These are phyloP conservation scores for Laburnicola sp. DNA, from an alignment of 2,329 filamentous ascomycete genomes.

Conservation along the genomic window DNA sequence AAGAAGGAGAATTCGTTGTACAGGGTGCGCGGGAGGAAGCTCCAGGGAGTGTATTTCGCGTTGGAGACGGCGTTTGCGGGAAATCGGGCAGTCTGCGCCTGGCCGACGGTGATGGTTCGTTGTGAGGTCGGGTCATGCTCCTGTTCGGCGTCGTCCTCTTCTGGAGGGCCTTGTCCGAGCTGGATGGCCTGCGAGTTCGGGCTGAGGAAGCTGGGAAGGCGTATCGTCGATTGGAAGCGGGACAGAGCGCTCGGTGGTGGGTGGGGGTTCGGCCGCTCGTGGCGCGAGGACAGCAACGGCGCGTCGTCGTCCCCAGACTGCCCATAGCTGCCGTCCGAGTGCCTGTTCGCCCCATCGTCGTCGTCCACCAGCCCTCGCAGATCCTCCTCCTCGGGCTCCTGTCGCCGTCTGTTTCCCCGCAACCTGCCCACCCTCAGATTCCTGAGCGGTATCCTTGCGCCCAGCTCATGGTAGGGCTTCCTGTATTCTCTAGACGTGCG, in stretches of 20 bases:
- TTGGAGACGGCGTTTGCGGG: slow-evolving; percentile 93
- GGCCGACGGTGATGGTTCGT: slow-evolving; percentile 75
- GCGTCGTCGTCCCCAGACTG: slow-evolving; percentile 68
- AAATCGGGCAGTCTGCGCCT: slow-evolving; percentile 72
- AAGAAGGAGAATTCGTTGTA: slow-evolving; percentile 99
- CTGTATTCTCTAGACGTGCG: slow-evolving; percentile 36
- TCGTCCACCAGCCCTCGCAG: slow-evolving; percentile 68
- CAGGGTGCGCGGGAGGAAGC: slow-evolving; percentile 88
- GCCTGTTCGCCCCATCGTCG: slow-evolving; percentile 57
- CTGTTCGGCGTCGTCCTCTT: slow-evolving; percentile 50
- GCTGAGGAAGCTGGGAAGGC: slow-evolving; percentile 68
- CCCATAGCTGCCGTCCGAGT: slow-evolving; percentile 63
- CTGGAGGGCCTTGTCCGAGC: slow-evolving; percentile 22
- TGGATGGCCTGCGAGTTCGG: slow-evolving; percentile 30
- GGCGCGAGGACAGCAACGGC: slow-evolving; percentile 64
- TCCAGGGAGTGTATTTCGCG: slow-evolving; percentile 94
- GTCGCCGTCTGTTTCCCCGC: slow-evolving; percentile 46
- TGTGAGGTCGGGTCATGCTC: slow-evolving; percentile 66
- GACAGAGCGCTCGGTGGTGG: slow-evolving; percentile 45
- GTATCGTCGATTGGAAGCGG: slow-evolving; percentile 57
- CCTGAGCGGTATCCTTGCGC: slow-evolving; percentile 69
- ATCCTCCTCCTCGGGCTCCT: slow-evolving; percentile 65
- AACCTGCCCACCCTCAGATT: slow-evolving; percentile 57
- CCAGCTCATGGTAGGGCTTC: slow-evolving; percentile 46
- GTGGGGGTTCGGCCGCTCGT: slow-evolving; percentile 27